Evolutionary conservation across 331 rosid species (phyloP).

Genomic region (Acacia pycnantha): DNA sequence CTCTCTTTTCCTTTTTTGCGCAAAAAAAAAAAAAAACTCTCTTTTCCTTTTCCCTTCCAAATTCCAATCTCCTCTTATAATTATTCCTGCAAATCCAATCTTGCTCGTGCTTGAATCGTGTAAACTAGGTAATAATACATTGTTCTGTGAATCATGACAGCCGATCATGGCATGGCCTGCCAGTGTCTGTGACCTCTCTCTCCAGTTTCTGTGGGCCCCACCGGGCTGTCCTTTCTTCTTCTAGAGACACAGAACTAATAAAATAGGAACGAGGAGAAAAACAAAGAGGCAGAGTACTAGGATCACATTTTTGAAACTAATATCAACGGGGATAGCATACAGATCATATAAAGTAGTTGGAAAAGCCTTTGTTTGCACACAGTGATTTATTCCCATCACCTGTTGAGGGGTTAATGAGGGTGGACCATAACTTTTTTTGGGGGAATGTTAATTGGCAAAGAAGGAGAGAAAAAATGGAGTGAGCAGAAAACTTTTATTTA

Average conservation of each 20-base stretch:
- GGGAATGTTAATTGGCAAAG: neutral
- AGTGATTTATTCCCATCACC: neutral
- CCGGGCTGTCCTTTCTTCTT: neutral
- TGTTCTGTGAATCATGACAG: slow-evolving; percentile 8
- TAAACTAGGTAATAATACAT: slow-evolving; percentile 11
- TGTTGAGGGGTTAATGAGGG: neutral
- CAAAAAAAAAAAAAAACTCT: too few relatives aligned
- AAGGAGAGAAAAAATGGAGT: neutral
- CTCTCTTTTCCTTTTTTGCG: too few relatives aligned
- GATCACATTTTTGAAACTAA: neutral
- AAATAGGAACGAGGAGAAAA: slow-evolving; percentile 27
- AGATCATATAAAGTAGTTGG: slow-evolving; percentile 14
- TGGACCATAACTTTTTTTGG: neutral
- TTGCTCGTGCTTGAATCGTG: neutral
- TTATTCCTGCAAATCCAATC: slow-evolving; percentile 23
- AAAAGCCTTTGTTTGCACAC: neutral
- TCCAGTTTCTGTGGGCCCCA: slow-evolving; percentile 22
- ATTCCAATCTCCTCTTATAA: neutral
- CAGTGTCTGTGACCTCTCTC: neutral
- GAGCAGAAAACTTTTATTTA: neutral
- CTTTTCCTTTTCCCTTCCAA: slow-evolving; percentile 1
- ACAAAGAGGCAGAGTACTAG: neutral
- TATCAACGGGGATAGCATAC: neutral
- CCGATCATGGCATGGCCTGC: slow-evolving; percentile 1
- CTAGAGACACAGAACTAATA: neutral